Percentiles rank a stretch among this genome's conserved stretches.
phyloP scores from a whole-genome alignment of 2,329 filamentous ascomycete species.

The Aspergillus candidus region DNA sequence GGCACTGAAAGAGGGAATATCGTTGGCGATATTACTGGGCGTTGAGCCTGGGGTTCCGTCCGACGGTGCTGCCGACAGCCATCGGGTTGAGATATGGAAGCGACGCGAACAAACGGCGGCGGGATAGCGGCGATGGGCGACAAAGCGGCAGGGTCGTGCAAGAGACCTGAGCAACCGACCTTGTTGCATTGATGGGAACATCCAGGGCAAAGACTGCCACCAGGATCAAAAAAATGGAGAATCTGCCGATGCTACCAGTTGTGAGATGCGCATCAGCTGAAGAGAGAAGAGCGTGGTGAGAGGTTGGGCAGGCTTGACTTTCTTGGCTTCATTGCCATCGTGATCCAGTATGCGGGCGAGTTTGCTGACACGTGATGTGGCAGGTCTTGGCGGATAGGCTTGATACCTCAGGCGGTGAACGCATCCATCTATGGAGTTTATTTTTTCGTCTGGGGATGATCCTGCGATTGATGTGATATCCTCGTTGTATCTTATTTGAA shows the following conservation, averaged over 20 bases:
- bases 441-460: too few species aligned
- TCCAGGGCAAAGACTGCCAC: constrained; percentile 24
- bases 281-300: background rate
- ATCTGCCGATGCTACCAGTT: constrained; percentile 15
- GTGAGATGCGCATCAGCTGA: constrained; percentile 13
- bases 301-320: too few species aligned
- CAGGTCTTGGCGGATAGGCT: too few species aligned
- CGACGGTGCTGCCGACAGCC: constrained; percentile 22
- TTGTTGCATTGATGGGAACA: constrained; percentile 36
- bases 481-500: too few species aligned
- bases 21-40: constrained; percentile 17
- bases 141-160: constrained; percentile 32
- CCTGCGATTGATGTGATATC: too few species aligned
- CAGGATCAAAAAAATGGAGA: constrained; percentile 14
- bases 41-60: constrained; percentile 20
- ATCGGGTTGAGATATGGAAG: constrained; percentile 29
- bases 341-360: too few species aligned
- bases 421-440: too few species aligned
- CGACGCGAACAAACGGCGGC: constrained; percentile 22
- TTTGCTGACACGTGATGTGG: too few species aligned
- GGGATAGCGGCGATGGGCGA: constrained; percentile 33
- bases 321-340: too few species aligned
- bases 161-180: constrained; percentile 29
- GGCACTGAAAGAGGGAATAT: constrained; percentile 14
- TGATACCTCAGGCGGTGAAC: too few species aligned